Conservation (phyloP, 768 basidiomycete genomes). For the Leccinellum rugosiceps region DNA sequence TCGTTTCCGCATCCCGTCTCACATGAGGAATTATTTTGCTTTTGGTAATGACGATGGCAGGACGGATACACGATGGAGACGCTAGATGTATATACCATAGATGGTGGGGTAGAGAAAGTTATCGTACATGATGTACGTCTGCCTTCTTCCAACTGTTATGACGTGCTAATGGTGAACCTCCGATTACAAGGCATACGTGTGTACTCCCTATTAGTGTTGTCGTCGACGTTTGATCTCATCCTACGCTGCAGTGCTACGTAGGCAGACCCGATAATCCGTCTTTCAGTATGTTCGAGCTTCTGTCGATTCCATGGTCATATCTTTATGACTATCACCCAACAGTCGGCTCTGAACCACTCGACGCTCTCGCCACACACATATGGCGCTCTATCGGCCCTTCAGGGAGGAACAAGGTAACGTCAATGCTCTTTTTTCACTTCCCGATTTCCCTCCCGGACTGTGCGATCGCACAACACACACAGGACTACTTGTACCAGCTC, state of each 20-base stretch:
- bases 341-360: conserved; percentile 86
- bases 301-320: neutral
- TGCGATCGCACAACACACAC: neutral
- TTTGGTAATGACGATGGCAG: conserved; percentile 33
- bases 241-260: conserved; percentile 66
- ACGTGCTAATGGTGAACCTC: neutral
- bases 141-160: neutral
- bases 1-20: neutral
- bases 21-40: neutral
- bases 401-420: conserved; percentile 79
- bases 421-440: neutral
- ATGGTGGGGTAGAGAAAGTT: conserved; percentile 47
- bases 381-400: conserved; percentile 81
- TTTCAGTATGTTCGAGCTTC: conserved; percentile 54
- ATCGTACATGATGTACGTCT: conserved; percentile 49
- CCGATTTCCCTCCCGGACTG: neutral
- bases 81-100: conserved; percentile 66
- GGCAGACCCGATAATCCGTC: conserved; percentile 85
- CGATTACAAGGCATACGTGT: conserved; percentile 48
- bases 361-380: conserved; percentile 63
- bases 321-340: neutral
- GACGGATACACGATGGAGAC: conserved; percentile 89
- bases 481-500: conserved; percentile 89
- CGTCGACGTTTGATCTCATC: neutral
- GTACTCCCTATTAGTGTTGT: conserved; percentile 15